Evolutionary conservation across 768 basidiomycete species (phyloP).

Genomic region (Boletus sp.): DNA sequence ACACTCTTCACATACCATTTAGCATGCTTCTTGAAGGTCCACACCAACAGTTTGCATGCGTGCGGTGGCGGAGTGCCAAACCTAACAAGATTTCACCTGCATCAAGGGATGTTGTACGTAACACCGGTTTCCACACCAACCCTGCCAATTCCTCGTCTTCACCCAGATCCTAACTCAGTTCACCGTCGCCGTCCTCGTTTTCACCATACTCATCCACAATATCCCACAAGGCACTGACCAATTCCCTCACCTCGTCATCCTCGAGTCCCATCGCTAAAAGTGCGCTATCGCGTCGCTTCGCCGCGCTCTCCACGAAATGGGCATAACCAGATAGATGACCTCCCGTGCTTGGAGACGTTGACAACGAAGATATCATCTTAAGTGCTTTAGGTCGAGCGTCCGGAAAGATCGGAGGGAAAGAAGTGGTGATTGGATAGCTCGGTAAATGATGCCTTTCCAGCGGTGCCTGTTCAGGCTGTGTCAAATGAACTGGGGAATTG

Average conservation of each 20-base stretch:
- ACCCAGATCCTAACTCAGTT: conserved; percentile 17
- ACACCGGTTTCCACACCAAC: background rate
- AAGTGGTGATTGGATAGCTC: conserved; percentile 59
- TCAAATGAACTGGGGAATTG: background rate
- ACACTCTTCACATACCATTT: too few relatives aligned
- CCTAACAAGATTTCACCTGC: too few relatives aligned
- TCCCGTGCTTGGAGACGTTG: conserved; percentile 40
- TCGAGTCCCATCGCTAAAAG: conserved; percentile 42
- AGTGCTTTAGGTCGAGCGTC: conserved; percentile 15
- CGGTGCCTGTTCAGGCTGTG: conserved; percentile 5
- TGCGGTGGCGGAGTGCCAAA: too few relatives aligned
- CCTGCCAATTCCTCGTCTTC: conserved; percentile 18
- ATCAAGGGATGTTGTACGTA: background rate
- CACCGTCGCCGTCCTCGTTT: conserved; percentile 21
- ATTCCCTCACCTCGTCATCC: conserved; percentile 54
- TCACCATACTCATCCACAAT: conserved; percentile 47
- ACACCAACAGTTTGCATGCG: too few relatives aligned
- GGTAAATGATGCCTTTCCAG: conserved; percentile 44
- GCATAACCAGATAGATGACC: conserved; percentile 53
- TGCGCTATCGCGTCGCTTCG: conserved; percentile 38
- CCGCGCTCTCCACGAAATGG: conserved; percentile 43
- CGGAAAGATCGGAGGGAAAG: conserved; percentile 52
- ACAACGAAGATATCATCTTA: conserved; percentile 44
- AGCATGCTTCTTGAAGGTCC: too few relatives aligned
- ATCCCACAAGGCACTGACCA: conserved; percentile 59